Conservation (phyloP, 345 rosid species). For the Acer saccharum region DNA sequence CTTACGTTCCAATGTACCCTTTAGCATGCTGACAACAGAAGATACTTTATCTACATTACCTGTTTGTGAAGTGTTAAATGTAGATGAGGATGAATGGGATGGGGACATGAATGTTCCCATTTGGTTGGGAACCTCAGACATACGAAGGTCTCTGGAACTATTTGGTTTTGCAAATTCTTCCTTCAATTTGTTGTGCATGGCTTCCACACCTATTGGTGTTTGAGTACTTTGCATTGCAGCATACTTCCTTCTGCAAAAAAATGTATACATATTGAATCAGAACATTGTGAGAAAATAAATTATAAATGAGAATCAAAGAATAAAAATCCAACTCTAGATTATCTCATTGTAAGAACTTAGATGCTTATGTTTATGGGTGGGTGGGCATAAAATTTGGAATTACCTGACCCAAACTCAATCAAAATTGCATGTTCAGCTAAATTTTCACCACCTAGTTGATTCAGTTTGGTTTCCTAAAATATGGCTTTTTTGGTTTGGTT, state of each 20-base stretch:
- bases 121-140: constrained; percentile 43
- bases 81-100: constrained; percentile 61
- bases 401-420: neutral
- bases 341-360: neutral
- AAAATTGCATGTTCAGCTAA: neutral
- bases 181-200: constrained; percentile 36
- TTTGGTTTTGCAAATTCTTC: constrained; percentile 42
- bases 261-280: neutral
- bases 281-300: neutral
- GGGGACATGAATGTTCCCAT: constrained; percentile 48
- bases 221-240: constrained; percentile 64
- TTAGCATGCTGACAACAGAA: constrained; percentile 70
- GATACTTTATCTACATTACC: constrained; percentile 51
- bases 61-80: constrained; percentile 38
- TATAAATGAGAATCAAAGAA: neutral
- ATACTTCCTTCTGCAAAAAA: constrained; percentile 57
- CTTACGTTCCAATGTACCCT: constrained; percentile 64
- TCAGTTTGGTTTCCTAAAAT: neutral
- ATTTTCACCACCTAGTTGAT: neutral
- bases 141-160: constrained; percentile 31
- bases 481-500: neutral
- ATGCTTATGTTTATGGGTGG: neutral
- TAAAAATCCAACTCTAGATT: neutral
- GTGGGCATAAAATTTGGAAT: neutral
- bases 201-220: constrained; percentile 39